phyloP scores from a whole-genome alignment of 2,329 filamentous ascomycete genomes.

The Nothomitra cinnamomea region DNA sequence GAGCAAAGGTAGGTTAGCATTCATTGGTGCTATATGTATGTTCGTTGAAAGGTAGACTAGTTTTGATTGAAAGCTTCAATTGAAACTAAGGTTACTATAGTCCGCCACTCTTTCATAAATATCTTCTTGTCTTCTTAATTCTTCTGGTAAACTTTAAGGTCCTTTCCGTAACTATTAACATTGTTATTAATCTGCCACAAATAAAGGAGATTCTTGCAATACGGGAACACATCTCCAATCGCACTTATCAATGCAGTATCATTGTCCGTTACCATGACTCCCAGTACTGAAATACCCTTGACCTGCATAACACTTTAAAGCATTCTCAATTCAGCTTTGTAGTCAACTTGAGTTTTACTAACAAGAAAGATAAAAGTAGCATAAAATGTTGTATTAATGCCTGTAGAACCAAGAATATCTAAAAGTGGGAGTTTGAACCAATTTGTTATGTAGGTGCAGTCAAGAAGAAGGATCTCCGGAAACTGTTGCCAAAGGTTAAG shows the following conservation, averaged over 20 bases:
- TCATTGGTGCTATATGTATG: not conserved
- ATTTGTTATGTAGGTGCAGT: slow-evolving; percentile 3
- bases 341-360: too few relatives aligned
- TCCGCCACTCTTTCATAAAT: not conserved
- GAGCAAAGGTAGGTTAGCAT: not conserved
- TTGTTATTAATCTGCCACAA: not conserved
- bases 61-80: not conserved
- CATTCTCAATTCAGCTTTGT: too few relatives aligned
- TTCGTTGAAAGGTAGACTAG: not conserved
- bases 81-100: not conserved
- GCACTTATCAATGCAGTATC: slow-evolving; percentile 1
- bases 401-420: not conserved
- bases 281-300: too few relatives aligned
- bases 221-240: not conserved
- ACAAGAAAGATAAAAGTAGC: too few relatives aligned
- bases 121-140: not conserved
- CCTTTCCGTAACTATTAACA: not conserved
- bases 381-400: too few relatives aligned
- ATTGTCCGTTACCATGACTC: slow-evolving; percentile 3
- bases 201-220: not conserved
- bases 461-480: not conserved
- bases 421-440: not conserved
- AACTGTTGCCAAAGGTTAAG: not conserved
- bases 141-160: not conserved
- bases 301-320: too few relatives aligned